Percentiles rank a stretch among this genome's conserved stretches.
phyloP scores from a whole-genome alignment of 805 yeast species.

The Yamadazyma takamatsuzukensis region DNA sequence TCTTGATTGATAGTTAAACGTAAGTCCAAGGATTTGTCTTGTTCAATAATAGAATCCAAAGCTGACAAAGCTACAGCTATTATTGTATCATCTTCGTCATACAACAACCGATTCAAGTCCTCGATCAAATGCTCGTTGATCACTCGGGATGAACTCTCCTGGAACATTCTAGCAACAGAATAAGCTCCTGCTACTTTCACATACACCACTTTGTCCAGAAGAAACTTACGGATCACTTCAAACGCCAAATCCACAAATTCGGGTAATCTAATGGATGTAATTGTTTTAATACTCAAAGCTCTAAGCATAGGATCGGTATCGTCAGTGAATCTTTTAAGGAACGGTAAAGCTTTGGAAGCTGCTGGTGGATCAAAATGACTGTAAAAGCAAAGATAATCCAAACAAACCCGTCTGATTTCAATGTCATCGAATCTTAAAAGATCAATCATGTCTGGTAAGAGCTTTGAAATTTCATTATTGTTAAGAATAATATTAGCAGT shows the following conservation, averaged over 20 bases:
- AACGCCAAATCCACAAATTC: slow-evolving; percentile 49
- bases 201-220: slow-evolving; percentile 49
- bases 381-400: slow-evolving; percentile 60
- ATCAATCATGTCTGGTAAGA: slow-evolving; percentile 61
- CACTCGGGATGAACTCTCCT: slow-evolving; percentile 47
- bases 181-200: slow-evolving; percentile 70
- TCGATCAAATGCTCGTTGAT: slow-evolving; percentile 42
- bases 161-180: slow-evolving; percentile 65
- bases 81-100: slow-evolving; percentile 56
- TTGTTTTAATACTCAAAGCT: slow-evolving; percentile 60
- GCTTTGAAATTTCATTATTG: slow-evolving; percentile 65
- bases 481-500: slow-evolving; percentile 83
- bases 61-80: slow-evolving; percentile 72
- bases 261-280: slow-evolving; percentile 55
- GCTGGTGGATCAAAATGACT: slow-evolving; percentile 55
- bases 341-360: slow-evolving; percentile 52
- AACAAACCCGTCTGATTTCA: slow-evolving; percentile 70
- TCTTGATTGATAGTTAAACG: slow-evolving; percentile 43
- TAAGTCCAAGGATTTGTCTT: slow-evolving; percentile 45
- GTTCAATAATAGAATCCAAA: slow-evolving; percentile 60
- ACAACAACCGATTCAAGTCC: slow-evolving; percentile 48
- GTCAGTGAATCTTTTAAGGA: slow-evolving; percentile 50
- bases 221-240: slow-evolving; percentile 28
- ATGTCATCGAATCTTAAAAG: slow-evolving; percentile 56
- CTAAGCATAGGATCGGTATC: slow-evolving; percentile 48